Evolutionary conservation across 2,329 filamentous ascomycete genomes (phyloP).

Genomic region (Fusarium verticillioides): DNA sequence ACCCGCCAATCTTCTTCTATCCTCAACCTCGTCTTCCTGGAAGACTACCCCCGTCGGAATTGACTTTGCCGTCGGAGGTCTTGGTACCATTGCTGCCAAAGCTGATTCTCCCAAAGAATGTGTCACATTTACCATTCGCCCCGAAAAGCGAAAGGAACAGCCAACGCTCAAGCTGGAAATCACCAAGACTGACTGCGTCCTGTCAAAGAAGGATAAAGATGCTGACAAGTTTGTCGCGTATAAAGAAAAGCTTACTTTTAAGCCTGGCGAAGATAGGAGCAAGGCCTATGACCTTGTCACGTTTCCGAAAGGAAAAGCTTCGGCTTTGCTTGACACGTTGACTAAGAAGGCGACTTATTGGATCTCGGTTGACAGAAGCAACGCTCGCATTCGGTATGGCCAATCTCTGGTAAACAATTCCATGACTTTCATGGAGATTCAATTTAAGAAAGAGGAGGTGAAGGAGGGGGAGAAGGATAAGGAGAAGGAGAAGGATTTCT

Average conservation of each 20-base stretch:
- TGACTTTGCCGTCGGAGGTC: not conserved
- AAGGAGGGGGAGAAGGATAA: too few relatives aligned
- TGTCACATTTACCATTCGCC: not conserved
- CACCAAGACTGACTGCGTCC: not conserved
- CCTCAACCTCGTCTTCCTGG: not conserved
- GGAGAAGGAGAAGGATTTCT: not conserved
- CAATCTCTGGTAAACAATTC: not conserved
- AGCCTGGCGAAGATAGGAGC: not conserved
- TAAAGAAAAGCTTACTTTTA: not conserved
- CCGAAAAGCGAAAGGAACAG: not conserved
- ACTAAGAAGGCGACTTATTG: not conserved
- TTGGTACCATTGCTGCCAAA: not conserved
- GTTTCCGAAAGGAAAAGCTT: not conserved
- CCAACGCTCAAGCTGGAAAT: not conserved
- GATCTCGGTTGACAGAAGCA: not conserved
- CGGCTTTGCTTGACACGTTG: not conserved
- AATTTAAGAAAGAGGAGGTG: not conserved
- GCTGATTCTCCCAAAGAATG: not conserved
- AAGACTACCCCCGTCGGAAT: rapidly evolving
- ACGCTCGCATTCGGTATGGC: not conserved
- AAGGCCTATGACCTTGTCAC: not conserved
- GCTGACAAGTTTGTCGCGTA: not conserved
- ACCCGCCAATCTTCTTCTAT: not conserved
- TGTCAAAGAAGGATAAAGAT: not conserved
- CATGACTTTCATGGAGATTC: not conserved